Conservation (phyloP, 2,329 filamentous ascomycete genomes). For the Fusarium sacchari region DNA sequence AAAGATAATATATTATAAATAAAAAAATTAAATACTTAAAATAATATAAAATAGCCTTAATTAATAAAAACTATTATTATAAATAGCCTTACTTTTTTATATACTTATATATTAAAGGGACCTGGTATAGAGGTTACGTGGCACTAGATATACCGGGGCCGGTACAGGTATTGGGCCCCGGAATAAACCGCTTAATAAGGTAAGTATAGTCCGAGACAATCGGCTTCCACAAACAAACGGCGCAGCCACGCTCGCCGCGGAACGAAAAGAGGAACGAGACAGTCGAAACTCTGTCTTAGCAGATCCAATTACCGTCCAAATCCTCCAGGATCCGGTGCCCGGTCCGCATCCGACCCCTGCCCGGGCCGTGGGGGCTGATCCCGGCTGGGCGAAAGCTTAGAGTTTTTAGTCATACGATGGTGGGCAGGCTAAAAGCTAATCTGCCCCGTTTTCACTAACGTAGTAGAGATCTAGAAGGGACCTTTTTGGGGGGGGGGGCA, state of each 20-base stretch:
- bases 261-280: neutral
- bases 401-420: constrained; percentile 15
- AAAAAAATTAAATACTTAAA: too few relatives aligned
- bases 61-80: too few relatives aligned
- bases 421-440: neutral
- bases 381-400: constrained; percentile 35
- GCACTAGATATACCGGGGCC: too few relatives aligned
- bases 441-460: neutral
- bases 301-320: neutral
- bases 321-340: neutral
- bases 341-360: constrained; percentile 18
- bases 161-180: too few relatives aligned
- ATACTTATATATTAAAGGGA: too few relatives aligned
- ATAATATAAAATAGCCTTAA: too few relatives aligned
- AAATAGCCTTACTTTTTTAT: too few relatives aligned
- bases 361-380: constrained; percentile 1
- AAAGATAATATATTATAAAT: too few relatives aligned
- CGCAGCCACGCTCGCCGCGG: neutral
- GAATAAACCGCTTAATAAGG: neutral
- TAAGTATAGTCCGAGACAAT: neutral
- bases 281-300: neutral
- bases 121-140: too few relatives aligned
- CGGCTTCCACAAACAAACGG: neutral
- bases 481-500: neutral
- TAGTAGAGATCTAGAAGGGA: neutral